Percentiles rank a stretch among this genome's conserved stretches.
phyloP scores from a whole-genome alignment of 345 rosid species.

The Turritis glabra region DNA sequence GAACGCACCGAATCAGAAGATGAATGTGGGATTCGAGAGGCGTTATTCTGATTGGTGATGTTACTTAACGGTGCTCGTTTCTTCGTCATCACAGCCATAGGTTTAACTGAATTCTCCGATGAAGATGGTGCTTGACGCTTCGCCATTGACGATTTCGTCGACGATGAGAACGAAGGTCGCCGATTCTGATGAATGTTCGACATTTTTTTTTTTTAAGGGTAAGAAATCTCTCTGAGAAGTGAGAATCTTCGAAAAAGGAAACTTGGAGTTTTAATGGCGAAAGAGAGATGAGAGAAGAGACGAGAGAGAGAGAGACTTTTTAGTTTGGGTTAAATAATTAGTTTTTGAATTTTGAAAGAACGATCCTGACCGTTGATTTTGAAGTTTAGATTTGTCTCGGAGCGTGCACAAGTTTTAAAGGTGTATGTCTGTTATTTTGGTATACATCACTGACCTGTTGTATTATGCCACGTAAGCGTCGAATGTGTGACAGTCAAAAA shows the following conservation, averaged over 20 bases:
- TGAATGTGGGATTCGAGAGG: slow-evolving; percentile 43
- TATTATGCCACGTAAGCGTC: not conserved
- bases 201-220: not conserved
- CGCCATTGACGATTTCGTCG: slow-evolving; percentile 35
- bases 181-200: slow-evolving; percentile 28
- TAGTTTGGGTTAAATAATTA: slow-evolving; percentile 15
- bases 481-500: not conserved
- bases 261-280: slow-evolving; percentile 1
- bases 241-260: slow-evolving; percentile 20
- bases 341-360: not conserved
- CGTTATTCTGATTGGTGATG: slow-evolving; percentile 63
- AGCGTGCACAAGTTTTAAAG: slow-evolving; percentile 28
- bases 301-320: not conserved
- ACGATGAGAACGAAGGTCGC: slow-evolving; percentile 35
- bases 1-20: slow-evolving; percentile 60
- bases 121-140: slow-evolving; percentile 35
- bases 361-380: slow-evolving; percentile 33
- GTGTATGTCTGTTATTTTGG: not conserved
- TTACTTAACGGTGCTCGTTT: slow-evolving; percentile 65
- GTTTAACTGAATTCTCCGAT: slow-evolving; percentile 20
- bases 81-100: slow-evolving; percentile 10
- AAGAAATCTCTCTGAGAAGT: slow-evolving; percentile 6
- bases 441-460: not conserved
- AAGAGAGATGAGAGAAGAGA: not conserved
- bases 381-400: slow-evolving; percentile 17